A percentile compares a stretch with the other conserved stretches of the same genome.
phyloP scores from a whole-genome alignment of 441 rosid genomes.

The Melastoma candidum region DNA sequence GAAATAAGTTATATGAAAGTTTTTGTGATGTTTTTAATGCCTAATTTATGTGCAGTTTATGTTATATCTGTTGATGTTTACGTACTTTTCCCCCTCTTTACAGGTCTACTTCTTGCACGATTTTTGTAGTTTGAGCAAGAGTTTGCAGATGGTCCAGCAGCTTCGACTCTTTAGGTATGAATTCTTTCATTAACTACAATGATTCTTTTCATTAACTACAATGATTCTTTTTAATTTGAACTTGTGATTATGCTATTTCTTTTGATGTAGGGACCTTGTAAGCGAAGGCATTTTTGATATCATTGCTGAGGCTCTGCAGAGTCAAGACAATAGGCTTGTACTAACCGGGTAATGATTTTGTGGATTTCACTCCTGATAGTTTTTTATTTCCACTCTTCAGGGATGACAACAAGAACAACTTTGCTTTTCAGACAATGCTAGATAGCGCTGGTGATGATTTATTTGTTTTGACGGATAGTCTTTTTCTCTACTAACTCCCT shows the following conservation, averaged over 20 bases:
- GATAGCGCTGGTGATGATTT: too few species aligned
- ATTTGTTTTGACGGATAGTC: too few species aligned
- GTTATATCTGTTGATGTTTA: not conserved
- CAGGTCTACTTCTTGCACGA: conserved; percentile 92
- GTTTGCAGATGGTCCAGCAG: conserved; percentile 93
- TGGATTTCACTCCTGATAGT: too few species aligned
- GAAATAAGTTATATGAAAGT: too few species aligned
- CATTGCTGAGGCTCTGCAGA: conserved; percentile 77
- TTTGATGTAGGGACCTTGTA: conserved; percentile 68
- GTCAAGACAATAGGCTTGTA: conserved; percentile 77
- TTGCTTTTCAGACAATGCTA: too few species aligned
- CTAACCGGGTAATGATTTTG: conserved; percentile 73
- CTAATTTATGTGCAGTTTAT: too few species aligned
- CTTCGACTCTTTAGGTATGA: conserved; percentile 80
- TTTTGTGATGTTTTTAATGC: too few species aligned
- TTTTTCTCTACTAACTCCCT: too few species aligned
- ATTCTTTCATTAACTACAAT: conserved; percentile 9
- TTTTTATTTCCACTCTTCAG: too few species aligned
- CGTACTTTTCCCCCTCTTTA: conserved; percentile 6
- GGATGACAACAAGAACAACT: too few species aligned
- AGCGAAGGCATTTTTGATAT: conserved; percentile 83
- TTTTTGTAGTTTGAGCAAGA: conserved; percentile 96
- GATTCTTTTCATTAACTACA: conserved; percentile 1
- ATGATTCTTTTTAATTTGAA: not conserved
- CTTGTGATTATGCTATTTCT: not conserved